Percentiles rank a stretch among this genome's conserved stretches.
Conservation (phyloP, 2,329 filamentous ascomycete species). For the Cladosporium sphaerospermum region DNA sequence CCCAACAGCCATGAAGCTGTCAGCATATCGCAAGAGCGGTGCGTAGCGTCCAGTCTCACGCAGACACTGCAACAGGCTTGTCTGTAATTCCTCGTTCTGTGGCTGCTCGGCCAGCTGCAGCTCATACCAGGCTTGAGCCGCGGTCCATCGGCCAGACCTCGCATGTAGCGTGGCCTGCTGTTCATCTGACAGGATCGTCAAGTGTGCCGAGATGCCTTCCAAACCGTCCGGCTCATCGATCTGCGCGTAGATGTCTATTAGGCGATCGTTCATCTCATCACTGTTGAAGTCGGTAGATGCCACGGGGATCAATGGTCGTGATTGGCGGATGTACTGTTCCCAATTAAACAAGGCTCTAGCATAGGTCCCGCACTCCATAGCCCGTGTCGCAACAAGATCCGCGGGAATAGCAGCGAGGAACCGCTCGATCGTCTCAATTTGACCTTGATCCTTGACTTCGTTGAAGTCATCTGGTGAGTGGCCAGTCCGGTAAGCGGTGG, state of each 20-base stretch:
- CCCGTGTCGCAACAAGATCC: slow-evolving; percentile 69
- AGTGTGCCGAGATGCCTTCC: slow-evolving; percentile 83
- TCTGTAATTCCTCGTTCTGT: slow-evolving; percentile 67
- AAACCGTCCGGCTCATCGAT: slow-evolving; percentile 97
- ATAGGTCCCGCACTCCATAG: slow-evolving; percentile 91
- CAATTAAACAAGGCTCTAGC: slow-evolving; percentile 88
- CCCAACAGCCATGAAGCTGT: slow-evolving; percentile 55
- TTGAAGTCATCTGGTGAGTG: slow-evolving; percentile 43
- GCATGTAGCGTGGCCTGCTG: slow-evolving; percentile 90
- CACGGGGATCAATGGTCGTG: slow-evolving; percentile 34
- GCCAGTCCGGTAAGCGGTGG: slow-evolving; percentile 39
- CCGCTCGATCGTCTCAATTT: slow-evolving; percentile 61
- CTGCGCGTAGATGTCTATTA: slow-evolving; percentile 92
- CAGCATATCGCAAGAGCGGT: slow-evolving; percentile 71
- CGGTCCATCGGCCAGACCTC: slow-evolving; percentile 88
- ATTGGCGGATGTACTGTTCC: slow-evolving; percentile 76
- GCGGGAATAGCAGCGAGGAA: slow-evolving; percentile 65
- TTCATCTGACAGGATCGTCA: slow-evolving; percentile 81
- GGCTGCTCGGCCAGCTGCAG: slow-evolving; percentile 77
- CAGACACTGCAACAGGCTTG: slow-evolving; percentile 78
- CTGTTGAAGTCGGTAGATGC: slow-evolving; percentile 35
- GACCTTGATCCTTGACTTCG: slow-evolving; percentile 46
- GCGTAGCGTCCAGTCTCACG: slow-evolving; percentile 88
- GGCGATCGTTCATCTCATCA: slow-evolving; percentile 53
- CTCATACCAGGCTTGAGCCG: slow-evolving; percentile 97